Percentiles rank a stretch among this genome's conserved stretches.
These are phyloP conservation scores for Cephaloascus fragrans DNA, from an alignment of 805 yeast genomes.

Conservation along the genomic window DNA sequence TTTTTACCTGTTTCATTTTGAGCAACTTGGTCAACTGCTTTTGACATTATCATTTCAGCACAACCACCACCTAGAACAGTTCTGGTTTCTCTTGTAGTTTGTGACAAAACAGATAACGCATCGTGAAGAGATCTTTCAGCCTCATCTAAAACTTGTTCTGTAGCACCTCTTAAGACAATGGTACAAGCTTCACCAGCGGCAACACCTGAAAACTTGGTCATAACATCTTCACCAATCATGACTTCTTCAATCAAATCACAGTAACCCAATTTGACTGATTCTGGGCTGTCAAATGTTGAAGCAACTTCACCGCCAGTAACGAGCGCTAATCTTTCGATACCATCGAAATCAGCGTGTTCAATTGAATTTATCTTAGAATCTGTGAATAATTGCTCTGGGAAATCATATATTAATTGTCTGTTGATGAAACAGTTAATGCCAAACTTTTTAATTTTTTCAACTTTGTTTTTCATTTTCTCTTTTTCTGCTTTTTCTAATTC, in stretches of 20 bases:
- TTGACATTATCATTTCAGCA: constrained; percentile 84
- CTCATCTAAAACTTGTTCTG: constrained; percentile 36
- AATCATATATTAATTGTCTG: constrained; percentile 94
- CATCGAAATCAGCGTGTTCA: constrained; percentile 98
- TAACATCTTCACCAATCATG: constrained; percentile 84
- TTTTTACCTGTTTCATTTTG: constrained; percentile 90
- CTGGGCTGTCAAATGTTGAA: constrained; percentile 92
- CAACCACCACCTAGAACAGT: constrained; percentile 95
- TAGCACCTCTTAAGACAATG: constrained; percentile 67
- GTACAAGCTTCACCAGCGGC: constrained; percentile 95
- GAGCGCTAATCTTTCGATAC: constrained; percentile 90
- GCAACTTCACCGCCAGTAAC: constrained; percentile 98
- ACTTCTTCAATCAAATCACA: constrained; percentile 89
- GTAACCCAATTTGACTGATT: constrained; percentile 72
- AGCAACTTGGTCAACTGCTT: constrained; percentile 89
- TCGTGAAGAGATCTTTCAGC: constrained; percentile 66
- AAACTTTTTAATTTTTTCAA: constrained; percentile 80
- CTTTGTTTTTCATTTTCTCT: constrained; percentile 83
- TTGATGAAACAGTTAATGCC: constrained; percentile 86
- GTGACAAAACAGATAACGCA: constrained; percentile 90
- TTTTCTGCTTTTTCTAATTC: constrained; percentile 91
- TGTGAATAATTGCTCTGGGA: constrained; percentile 92
- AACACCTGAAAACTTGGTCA: constrained; percentile 91
- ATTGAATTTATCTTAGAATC: constrained; percentile 84
- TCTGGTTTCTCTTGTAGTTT: constrained; percentile 86